phyloP scores from a whole-genome alignment of 2,329 filamentous ascomycete genomes.

The Cytospora paraplurivora region DNA sequence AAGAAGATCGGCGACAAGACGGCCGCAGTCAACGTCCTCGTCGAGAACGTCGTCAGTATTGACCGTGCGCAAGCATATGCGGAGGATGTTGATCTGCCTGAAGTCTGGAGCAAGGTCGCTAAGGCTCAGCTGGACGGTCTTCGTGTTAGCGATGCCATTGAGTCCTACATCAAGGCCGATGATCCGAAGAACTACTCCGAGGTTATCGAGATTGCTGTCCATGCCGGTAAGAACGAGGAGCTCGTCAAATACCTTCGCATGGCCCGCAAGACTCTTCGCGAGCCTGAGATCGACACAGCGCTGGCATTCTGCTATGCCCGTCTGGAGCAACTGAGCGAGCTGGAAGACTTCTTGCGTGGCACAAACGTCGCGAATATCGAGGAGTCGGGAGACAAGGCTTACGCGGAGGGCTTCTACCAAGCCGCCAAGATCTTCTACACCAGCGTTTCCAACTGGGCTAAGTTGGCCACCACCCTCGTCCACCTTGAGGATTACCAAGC shows the following conservation, averaged over 20 bases:
- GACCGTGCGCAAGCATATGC: slow-evolving; percentile 95
- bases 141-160: slow-evolving; percentile 87
- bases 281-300: slow-evolving; percentile 89
- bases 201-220: slow-evolving; percentile 93
- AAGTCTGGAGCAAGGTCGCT: slow-evolving; percentile 97
- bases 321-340: slow-evolving; percentile 85
- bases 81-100: slow-evolving; percentile 87
- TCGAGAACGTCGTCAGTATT: slow-evolving; percentile 97
- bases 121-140: slow-evolving; percentile 98
- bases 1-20: slow-evolving; percentile 94
- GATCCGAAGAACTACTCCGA: slow-evolving; percentile 93
- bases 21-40: slow-evolving; percentile 85
- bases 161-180: slow-evolving; percentile 94
- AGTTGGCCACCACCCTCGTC: slow-evolving; percentile 96
- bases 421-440: slow-evolving; percentile 98
- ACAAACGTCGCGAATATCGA: slow-evolving; percentile 96
- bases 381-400: slow-evolving; percentile 96
- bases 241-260: slow-evolving; percentile 95
- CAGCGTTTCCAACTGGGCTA: slow-evolving; percentile 99
- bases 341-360: slow-evolving; percentile 92
- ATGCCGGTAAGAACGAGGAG: slow-evolving; percentile 96
- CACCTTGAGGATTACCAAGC: slow-evolving; percentile 96
- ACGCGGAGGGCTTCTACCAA: slow-evolving; percentile 89
- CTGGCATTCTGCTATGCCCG: slow-evolving; percentile 93
- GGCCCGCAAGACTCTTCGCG: slow-evolving; percentile 94